phyloP scores from a whole-genome alignment of 2,329 filamentous ascomycete species.

The Gaeumannomyces sp. region DNA sequence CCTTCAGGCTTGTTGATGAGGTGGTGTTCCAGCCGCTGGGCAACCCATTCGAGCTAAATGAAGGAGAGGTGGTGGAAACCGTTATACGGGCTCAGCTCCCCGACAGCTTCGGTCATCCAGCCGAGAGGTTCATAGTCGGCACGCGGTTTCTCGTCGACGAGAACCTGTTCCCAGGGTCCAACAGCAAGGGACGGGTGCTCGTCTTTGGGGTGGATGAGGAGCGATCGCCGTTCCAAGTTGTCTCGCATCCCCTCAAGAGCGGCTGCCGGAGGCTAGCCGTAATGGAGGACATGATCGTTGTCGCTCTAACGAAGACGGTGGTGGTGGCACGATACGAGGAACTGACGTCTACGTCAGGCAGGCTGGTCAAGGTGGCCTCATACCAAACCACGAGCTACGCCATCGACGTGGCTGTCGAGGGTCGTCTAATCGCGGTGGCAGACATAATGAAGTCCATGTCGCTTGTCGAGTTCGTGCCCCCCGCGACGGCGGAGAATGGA shows the following conservation, averaged over 20 bases:
- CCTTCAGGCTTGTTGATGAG: constrained; percentile 88
- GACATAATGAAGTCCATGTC: constrained; percentile 93
- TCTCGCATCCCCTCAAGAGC: constrained; percentile 65
- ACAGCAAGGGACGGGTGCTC: constrained; percentile 65
- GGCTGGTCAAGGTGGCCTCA: constrained; percentile 63
- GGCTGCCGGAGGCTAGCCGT: constrained; percentile 59
- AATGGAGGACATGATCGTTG: constrained; percentile 66
- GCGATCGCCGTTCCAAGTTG: constrained; percentile 65
- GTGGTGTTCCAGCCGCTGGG: constrained; percentile 75
- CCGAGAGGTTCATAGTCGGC: constrained; percentile 84
- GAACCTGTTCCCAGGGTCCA: constrained; percentile 13
- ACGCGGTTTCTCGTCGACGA: constrained; percentile 71
- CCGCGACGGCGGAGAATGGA: constrained; percentile 26
- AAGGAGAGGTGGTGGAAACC: constrained; percentile 72
- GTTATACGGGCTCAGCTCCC: constrained; percentile 71
- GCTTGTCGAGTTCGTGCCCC: constrained; percentile 63
- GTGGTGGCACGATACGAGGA: constrained; percentile 51
- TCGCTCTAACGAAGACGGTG: constrained; percentile 84
- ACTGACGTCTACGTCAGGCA: constrained; percentile 47
- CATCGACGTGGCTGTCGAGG: constrained; percentile 69
- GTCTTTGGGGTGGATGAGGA: constrained; percentile 77
- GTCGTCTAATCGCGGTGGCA: constrained; percentile 71
- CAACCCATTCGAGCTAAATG: constrained; percentile 56
- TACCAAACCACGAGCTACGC: constrained; percentile 82
- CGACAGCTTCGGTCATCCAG: constrained; percentile 45